A percentile compares a stretch with the other conserved stretches of the same genome.
Conservation (phyloP, 495 filamentous ascomycete species). For the Neurospora sp. region DNA sequence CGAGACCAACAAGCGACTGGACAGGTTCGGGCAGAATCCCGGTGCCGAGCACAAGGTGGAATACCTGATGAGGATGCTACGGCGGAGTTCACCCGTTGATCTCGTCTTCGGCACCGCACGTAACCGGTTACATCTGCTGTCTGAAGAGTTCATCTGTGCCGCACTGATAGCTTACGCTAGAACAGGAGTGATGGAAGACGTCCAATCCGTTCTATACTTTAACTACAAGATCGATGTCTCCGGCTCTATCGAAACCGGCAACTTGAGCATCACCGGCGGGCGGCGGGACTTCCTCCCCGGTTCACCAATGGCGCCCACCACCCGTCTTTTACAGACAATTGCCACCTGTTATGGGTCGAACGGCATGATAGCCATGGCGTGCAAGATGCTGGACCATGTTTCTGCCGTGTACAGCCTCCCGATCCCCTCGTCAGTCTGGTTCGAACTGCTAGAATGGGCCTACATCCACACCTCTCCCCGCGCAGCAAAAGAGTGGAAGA, state of each 20-base stretch:
- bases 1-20: constrained; percentile 1
- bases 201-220: neutral
- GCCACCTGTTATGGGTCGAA: constrained; percentile 28
- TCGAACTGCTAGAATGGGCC: constrained; percentile 26
- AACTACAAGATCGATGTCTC: constrained; percentile 12
- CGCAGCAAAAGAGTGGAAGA: constrained; percentile 18
- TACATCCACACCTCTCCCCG: constrained; percentile 20
- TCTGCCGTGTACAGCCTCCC: constrained; percentile 16
- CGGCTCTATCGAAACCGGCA: neutral
- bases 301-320: constrained; percentile 16
- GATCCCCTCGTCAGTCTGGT: constrained; percentile 22
- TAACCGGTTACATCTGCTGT: constrained; percentile 18
- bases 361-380: constrained; percentile 19
- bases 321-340: constrained; percentile 21
- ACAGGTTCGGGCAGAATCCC: constrained; percentile 20
- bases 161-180: constrained; percentile 22
- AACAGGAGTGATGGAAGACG: constrained; percentile 11
- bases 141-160: constrained; percentile 22
- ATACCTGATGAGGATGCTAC: constrained; percentile 19
- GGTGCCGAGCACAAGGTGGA: constrained; percentile 8
- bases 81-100: constrained; percentile 5
- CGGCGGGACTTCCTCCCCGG: neutral
- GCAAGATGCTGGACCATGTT: constrained; percentile 22
- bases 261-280: constrained; percentile 2
- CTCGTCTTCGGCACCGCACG: constrained; percentile 3